These are phyloP conservation scores for Dactylonectria macrodidyma DNA, from an alignment of 2,329 filamentous ascomycete species.

Conservation along the genomic window DNA sequence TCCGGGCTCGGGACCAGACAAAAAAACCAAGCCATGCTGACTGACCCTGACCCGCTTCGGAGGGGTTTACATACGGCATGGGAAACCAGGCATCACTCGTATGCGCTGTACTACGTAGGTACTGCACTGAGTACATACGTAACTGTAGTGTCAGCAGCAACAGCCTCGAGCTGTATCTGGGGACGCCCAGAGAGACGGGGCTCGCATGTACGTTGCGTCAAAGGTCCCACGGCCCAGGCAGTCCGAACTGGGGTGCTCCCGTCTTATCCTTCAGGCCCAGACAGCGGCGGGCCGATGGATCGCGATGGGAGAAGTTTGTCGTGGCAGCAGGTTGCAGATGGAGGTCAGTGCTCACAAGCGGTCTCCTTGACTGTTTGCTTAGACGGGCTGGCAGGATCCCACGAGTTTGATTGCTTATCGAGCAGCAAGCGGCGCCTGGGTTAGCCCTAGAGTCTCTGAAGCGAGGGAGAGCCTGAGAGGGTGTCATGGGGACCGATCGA, in stretches of 20 bases:
- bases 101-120: background rate
- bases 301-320: constrained; percentile 29
- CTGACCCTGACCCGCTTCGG: constrained; percentile 14
- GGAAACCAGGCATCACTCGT: constrained; percentile 8
- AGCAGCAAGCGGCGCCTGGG: no score
- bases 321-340: background rate
- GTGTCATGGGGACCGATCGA: constrained; percentile 33
- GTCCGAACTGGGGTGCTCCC: constrained; percentile 30
- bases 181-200: no score
- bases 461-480: background rate
- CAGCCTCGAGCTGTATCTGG: no score
- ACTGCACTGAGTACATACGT: no score
- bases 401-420: no score
- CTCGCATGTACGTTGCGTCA: background rate
- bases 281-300: constrained; percentile 36
- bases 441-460: no score
- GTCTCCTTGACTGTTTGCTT: background rate
- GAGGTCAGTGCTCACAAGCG: constrained; percentile 17
- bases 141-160: no score
- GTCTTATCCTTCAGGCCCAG: constrained; percentile 25
- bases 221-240: constrained; percentile 7
- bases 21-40: constrained; percentile 12
- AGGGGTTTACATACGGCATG: constrained; percentile 18
- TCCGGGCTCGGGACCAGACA: constrained; percentile 11
- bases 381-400: no score